phyloP scores from a whole-genome alignment of 169 alveolate species.

The Amoebophrya sp. region DNA sequence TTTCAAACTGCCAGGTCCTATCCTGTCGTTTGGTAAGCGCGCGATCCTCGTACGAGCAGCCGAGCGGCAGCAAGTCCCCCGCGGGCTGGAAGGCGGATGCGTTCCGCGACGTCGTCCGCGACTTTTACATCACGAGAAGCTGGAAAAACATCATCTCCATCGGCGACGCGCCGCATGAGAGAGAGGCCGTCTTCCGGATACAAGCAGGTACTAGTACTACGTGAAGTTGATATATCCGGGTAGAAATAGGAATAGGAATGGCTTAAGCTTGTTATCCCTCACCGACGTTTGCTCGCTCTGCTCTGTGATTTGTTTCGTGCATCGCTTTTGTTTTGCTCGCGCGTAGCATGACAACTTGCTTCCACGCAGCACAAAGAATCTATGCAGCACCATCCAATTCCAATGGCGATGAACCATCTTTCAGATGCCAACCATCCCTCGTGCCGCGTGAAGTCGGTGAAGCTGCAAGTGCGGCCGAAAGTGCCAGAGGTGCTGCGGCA shows the following conservation, averaged over 20 bases:
- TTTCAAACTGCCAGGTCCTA: not conserved
- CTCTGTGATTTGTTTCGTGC: too few species aligned
- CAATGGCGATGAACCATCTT: too few species aligned
- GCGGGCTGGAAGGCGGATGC: constrained; percentile 22
- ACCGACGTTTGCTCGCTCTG: too few species aligned
- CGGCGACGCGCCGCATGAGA: constrained; percentile 16
- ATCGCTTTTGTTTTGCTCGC: too few species aligned
- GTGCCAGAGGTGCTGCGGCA: not conserved
- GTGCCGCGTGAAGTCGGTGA: not conserved
- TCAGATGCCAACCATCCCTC: not conserved
- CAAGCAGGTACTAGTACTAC: not conserved
- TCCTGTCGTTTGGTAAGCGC: not conserved
- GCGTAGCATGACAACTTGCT: too few species aligned
- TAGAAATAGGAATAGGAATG: too few species aligned
- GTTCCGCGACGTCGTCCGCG: constrained; percentile 3
- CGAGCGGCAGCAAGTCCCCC: constrained; percentile 5
- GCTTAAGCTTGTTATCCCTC: too few species aligned
- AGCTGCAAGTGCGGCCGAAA: not conserved
- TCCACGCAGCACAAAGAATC: too few species aligned
- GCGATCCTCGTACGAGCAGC: not conserved
- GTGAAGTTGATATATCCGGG: too few species aligned
- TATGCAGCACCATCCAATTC: too few species aligned
- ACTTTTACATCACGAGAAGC: not conserved
- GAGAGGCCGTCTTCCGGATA: constrained; percentile 4
- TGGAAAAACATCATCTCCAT: constrained; percentile 11